These are phyloP conservation scores for Sequoia sempervirens DNA, from an alignment of 75 land plant genomes.

Conservation along the genomic window DNA sequence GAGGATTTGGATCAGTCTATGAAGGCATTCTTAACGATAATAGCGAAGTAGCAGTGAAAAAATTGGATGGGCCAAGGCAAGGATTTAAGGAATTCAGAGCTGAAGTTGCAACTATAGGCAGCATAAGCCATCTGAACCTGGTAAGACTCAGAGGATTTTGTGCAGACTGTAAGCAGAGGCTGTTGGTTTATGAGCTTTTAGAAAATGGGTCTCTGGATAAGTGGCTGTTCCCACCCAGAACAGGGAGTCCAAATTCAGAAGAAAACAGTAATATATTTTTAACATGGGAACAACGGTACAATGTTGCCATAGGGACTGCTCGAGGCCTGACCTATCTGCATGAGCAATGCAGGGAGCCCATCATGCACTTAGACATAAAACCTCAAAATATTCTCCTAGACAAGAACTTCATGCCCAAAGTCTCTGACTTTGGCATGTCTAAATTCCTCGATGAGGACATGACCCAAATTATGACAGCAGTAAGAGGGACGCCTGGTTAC, in stretches of 20 bases:
- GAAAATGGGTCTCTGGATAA: slow-evolving; percentile 23
- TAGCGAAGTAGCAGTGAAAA: slow-evolving; percentile 28
- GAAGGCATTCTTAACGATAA: slow-evolving; percentile 10
- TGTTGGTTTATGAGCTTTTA: slow-evolving; percentile 35
- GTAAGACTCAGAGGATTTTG: slow-evolving; percentile 36
- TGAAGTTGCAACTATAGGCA: slow-evolving; percentile 40
- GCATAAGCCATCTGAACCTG: slow-evolving; percentile 29
- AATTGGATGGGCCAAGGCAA: slow-evolving; percentile 20
- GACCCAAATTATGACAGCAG: slow-evolving; percentile 11
- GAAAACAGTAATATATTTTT: background rate
- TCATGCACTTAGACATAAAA: slow-evolving; percentile 48
- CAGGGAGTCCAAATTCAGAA: background rate
- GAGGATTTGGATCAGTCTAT: slow-evolving; percentile 27
- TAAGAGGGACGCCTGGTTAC: slow-evolving; percentile 44
- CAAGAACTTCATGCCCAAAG: slow-evolving; percentile 37
- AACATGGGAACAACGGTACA: slow-evolving; percentile 13
- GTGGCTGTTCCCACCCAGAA: slow-evolving; percentile 15
- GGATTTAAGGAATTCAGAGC: slow-evolving; percentile 38
- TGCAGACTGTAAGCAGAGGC: slow-evolving; percentile 13
- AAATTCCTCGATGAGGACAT: slow-evolving; percentile 27
- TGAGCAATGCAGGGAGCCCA: slow-evolving; percentile 27
- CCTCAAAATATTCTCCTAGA: slow-evolving; percentile 39
- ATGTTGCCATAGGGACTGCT: slow-evolving; percentile 23
- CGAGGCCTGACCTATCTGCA: slow-evolving; percentile 26
- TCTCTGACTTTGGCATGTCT: slow-evolving; percentile 51